Base-by-base conservation (phyloP, 441 rosid genomes). In the Erodium texanum region DNA sequence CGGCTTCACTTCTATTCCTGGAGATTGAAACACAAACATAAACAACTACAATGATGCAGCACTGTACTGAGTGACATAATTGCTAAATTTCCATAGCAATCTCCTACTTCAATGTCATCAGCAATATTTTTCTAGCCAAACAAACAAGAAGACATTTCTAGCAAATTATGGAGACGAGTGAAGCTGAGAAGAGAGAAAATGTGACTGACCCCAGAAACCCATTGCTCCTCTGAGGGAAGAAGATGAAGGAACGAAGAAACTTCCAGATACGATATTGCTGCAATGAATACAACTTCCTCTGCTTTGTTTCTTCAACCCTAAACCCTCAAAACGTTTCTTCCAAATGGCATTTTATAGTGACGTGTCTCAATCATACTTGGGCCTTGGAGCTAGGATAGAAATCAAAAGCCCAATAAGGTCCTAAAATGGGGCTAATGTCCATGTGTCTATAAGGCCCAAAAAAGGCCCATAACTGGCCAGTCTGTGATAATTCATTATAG, bases 1-100 rank as follows among this genome's bases (percentile, higher is more conserved):
- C 3, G 99, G 96, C 81, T 89, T 88, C 77, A 93, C 88, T 82
- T 91, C 97, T 71, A 89, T 73, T 45, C 97, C 96, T 90, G 79
- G 41, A 50, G n/a, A 50, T 15, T 2, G 62, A 68, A 24, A 63
- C 2, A 52, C 58, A 43, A 12, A 43, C 10, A 23, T 34, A n/a
- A 41, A 16, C 11, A 36, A 45, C 50, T 14, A 12, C 10, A 18
- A 36, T 20, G 43, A 50, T 7, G 15, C 5, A 66, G 4, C 29
- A 27, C 29, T 27, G 29, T 4, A 27, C 16, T 0, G 6, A 6
- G 36, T 56, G 34, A 24, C 67, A 64, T 59, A 15, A 36, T 18
- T 34, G 41, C 65, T 1, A 45, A 45, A 45, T 1, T 45, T 45
- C 5, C 2, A 45, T 12, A 45, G n/a, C 54, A 12, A 12, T 5